These are phyloP conservation scores for Chlamydomonas applanata DNA, from an alignment of 139 green algal species.

Conservation along the genomic window DNA sequence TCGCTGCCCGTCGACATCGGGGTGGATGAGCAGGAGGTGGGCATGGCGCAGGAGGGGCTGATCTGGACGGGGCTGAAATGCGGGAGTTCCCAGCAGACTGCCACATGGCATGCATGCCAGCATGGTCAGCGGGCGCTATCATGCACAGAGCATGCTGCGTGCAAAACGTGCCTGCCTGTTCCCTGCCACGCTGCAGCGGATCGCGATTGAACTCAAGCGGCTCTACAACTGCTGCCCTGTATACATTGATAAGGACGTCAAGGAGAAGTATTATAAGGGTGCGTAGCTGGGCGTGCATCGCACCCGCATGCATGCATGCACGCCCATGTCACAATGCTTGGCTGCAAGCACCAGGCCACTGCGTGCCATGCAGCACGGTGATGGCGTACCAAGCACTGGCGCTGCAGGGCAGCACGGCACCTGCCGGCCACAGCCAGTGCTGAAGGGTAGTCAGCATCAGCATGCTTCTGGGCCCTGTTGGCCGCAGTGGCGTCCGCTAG, in stretches of 20 bases:
- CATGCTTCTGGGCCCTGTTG: too few species aligned
- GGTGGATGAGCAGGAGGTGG: slow-evolving; percentile 78
- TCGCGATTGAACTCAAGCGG: slow-evolving; percentile 67
- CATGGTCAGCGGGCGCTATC: too few species aligned
- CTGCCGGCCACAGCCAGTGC: too few species aligned
- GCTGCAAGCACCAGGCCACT: background rate
- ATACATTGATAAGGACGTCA: slow-evolving; percentile 83
- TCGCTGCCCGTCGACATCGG: slow-evolving; percentile 80
- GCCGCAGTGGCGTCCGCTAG: too few species aligned
- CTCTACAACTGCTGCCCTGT: slow-evolving; percentile 87
- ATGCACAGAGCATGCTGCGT: too few species aligned
- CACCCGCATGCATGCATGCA: too few species aligned
- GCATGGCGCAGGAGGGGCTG: background rate
- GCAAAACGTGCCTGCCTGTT: background rate
- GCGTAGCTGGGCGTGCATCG: background rate
- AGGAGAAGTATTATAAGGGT: slow-evolving; percentile 92
- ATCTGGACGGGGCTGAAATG: too few species aligned
- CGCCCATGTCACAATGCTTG: background rate
- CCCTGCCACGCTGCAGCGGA: slow-evolving; percentile 38
- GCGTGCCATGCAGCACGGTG: background rate
- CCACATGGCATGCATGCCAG: too few species aligned
- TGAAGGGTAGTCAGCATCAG: too few species aligned
- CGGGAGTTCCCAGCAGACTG: too few species aligned
- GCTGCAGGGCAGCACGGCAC: background rate
- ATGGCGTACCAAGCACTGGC: background rate